Base-by-base conservation (phyloP, 768 basidiomycete genomes). In the Auriscalpium orientale region DNA sequence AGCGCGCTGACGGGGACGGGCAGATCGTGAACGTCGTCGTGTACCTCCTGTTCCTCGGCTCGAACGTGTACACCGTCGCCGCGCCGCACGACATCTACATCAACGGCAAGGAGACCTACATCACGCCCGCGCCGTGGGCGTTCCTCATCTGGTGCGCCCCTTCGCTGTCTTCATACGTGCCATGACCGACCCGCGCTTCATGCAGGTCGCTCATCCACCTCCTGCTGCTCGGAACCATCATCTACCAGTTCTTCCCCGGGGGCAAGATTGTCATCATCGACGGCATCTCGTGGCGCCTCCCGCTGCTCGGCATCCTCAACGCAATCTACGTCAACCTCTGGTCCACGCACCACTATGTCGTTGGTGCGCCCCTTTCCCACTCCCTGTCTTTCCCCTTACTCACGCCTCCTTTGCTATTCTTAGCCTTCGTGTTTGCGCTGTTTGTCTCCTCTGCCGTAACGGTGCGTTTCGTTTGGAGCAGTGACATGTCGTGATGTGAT, bases 111-210 rank as follows among this genome's bases (percentile, higher is more conserved):
- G 85, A 89, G 63, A 97, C 95, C 0, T 98, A 94, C 71, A 75
- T 98, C 56, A 97, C 94, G 1, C 95, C 95, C n/a, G 90, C 91
- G 22, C 83, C 86, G 28, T 97, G 89, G 83, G 87, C 90, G 1
- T 95, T 93, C 76, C 80, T 87, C 74, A 87, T 94, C 67, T 95
- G 93, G 91, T 88, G 54, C 44, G 76, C 67, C 36, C 13, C 35
- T 12, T 33, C 22, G 35, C 18, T 3, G 9, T 35, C 28, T 20
- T 15, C 36, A 33, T 16, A 36, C 21, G 22, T 49, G 46, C 20
- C 46, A 34, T 8, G 20, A n/a, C 35, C 54, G 20, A 33, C 46
- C 54, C 60, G 59, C 53, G 60, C 53, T 33, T 62, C 58, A 12
- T 61, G 46, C 51, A 89, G 88, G 89, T 83, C 89, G 43, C 72